A percentile compares a stretch with the other conserved stretches of the same genome.
Conservation (phyloP, 1,139 yeast genomes). For the Lodderomyces theae region DNA sequence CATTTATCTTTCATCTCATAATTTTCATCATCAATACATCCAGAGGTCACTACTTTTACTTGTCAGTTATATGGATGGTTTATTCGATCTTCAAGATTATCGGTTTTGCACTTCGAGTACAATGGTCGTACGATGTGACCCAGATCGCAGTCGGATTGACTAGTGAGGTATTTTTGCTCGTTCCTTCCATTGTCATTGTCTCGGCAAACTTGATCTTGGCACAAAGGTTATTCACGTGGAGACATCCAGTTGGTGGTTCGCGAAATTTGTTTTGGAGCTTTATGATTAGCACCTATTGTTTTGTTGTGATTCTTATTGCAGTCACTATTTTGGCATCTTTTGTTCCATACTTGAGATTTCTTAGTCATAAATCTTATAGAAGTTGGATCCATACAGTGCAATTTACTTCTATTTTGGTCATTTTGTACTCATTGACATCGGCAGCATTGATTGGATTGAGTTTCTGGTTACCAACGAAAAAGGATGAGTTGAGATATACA, state of each 20-base stretch:
- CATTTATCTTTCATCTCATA: constrained; percentile 24
- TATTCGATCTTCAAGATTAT: constrained; percentile 28
- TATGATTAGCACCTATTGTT: constrained; percentile 32
- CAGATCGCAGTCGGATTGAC: constrained; percentile 29
- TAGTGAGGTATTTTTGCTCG: constrained; percentile 32
- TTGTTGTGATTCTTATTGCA: constrained; percentile 32
- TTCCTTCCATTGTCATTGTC: constrained; percentile 33
- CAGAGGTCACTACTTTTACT: constrained; percentile 37
- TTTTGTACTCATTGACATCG: constrained; percentile 37
- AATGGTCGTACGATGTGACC: constrained; percentile 29
- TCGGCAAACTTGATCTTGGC: constrained; percentile 41
- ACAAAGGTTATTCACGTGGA: constrained; percentile 46
- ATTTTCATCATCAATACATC: constrained; percentile 29
- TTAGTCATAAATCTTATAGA: constrained; percentile 21
- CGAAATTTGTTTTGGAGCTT: constrained; percentile 34
- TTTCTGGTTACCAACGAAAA: constrained; percentile 43
- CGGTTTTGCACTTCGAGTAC: constrained; percentile 32
- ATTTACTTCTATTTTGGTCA: constrained; percentile 30
- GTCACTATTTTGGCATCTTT: constrained; percentile 36
- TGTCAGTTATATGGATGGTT: constrained; percentile 32
- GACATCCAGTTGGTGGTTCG: constrained; percentile 49
- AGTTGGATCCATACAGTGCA: constrained; percentile 31
- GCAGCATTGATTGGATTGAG: constrained; percentile 36
- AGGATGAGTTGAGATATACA: constrained; percentile 43
- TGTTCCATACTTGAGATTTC: constrained; percentile 32